These are phyloP conservation scores for Suhomyces vadensis DNA, from an alignment of 805 yeast genomes.

Conservation along the genomic window DNA sequence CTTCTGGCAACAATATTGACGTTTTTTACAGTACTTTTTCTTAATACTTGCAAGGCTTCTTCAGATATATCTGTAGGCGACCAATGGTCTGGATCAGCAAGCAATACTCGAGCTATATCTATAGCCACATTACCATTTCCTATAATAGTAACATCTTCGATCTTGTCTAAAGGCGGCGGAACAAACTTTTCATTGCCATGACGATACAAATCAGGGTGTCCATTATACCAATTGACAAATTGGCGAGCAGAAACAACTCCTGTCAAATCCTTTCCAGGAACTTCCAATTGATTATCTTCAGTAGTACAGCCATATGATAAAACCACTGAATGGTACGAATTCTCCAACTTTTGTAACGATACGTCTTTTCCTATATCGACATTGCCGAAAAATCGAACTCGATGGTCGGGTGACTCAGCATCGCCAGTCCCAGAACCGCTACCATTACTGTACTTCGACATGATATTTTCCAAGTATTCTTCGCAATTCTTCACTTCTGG, in stretches of 20 bases:
- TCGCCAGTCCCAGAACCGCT: background rate
- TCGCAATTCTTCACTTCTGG: constrained; percentile 90
- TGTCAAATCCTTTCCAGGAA: constrained; percentile 60
- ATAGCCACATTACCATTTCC: constrained; percentile 98
- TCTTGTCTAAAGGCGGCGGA: constrained; percentile 58
- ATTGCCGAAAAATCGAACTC: constrained; percentile 65
- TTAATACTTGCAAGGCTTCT: constrained; percentile 56
- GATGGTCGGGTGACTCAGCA: constrained; percentile 20
- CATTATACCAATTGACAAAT: constrained; percentile 97
- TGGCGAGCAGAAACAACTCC: constrained; percentile 80
- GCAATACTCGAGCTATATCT: constrained; percentile 79
- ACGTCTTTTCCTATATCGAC: constrained; percentile 66
- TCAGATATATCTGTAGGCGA: constrained; percentile 68
- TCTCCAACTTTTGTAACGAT: constrained; percentile 46
- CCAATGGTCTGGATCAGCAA: constrained; percentile 63
- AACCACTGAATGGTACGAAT: constrained; percentile 69
- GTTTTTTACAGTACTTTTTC: constrained; percentile 53
- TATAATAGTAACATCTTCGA: constrained; percentile 71
- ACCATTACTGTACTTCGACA: constrained; percentile 22
- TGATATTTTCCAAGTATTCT: constrained; percentile 63
- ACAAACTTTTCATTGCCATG: constrained; percentile 28
- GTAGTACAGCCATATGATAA: constrained; percentile 79
- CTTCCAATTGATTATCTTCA: constrained; percentile 51
- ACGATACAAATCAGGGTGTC: constrained; percentile 62
- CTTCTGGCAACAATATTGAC: constrained; percentile 83